These are phyloP conservation scores for Populus tomentosa DNA, from an alignment of 441 rosid genomes.

Conservation along the genomic window DNA sequence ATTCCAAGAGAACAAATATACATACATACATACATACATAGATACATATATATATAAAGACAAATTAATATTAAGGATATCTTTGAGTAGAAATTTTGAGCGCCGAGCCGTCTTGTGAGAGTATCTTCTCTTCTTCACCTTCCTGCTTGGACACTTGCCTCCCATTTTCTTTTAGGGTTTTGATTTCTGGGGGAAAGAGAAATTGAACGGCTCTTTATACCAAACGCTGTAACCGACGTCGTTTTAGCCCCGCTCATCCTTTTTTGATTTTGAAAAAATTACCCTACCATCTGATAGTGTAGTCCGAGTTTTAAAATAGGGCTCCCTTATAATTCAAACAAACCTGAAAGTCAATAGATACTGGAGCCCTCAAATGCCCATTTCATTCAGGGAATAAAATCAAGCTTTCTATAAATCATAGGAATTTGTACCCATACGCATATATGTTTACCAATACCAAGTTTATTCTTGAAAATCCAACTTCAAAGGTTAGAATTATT, in stretches of 20 bases:
- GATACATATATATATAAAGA: no score
- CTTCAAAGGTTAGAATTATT: background rate
- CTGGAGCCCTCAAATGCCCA: conserved; percentile 14
- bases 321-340: no score
- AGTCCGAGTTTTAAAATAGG: no score
- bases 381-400: background rate
- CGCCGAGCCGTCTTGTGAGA: conserved; percentile 91
- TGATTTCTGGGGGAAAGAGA: background rate
- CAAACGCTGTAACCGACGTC: conserved; percentile 2
- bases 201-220: accelerated
- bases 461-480: no score
- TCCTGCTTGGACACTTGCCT: conserved; percentile 84
- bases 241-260: background rate
- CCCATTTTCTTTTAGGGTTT: conserved; percentile 42
- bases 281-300: no score
- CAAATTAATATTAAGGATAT: conserved; percentile 44
- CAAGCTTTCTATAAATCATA: no score
- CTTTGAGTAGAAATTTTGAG: conserved; percentile 72
- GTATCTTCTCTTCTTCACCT: conserved; percentile 89
- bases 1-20: no score
- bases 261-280: no score
- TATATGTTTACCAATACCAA: no score
- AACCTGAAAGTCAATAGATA: conserved; percentile 41
- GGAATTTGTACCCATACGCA: no score
- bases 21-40: no score